These are phyloP conservation scores for Ilyonectria mors-panacis DNA, from an alignment of 2,329 filamentous ascomycete genomes.

Conservation along the genomic window DNA sequence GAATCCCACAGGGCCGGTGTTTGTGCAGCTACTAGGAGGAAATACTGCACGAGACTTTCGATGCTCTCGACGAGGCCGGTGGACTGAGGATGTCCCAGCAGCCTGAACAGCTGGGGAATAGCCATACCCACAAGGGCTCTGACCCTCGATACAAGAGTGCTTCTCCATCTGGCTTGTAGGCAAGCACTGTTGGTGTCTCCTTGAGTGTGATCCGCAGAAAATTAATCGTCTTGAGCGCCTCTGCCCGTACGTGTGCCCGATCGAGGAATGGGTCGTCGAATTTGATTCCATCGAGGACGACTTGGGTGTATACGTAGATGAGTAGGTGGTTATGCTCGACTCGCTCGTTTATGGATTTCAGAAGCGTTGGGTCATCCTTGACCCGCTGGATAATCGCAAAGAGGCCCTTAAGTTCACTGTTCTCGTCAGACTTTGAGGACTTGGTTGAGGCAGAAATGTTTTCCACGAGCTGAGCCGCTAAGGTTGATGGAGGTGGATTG, in stretches of 20 bases:
- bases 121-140: conserved; percentile 77
- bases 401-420: conserved; percentile 82
- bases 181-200: conserved; percentile 80
- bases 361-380: conserved; percentile 64
- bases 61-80: conserved; percentile 65
- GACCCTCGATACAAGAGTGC: conserved; percentile 66
- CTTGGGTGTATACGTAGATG: conserved; percentile 85
- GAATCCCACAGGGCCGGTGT: conserved; percentile 65
- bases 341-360: conserved; percentile 76
- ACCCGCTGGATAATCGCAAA: conserved; percentile 69
- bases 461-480: conserved; percentile 89
- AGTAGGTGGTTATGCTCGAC: conserved; percentile 86
- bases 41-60: conserved; percentile 66
- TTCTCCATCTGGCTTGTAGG: conserved; percentile 58
- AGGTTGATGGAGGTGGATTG: conserved; percentile 78
- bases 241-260: conserved; percentile 66
- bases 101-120: conserved; percentile 71
- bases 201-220: conserved; percentile 83
- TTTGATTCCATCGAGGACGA: conserved; percentile 79
- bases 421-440: conserved; percentile 75
- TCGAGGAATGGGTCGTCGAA: conserved; percentile 79
- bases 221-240: conserved; percentile 80
- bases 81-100: conserved; percentile 69
- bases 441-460: conserved; percentile 78
- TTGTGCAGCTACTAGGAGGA: conserved; percentile 62